Percentiles rank a stretch among this genome's conserved stretches.
Conservation (phyloP, 371 early-diverging fungal genomes). For the Mucor sp. region DNA sequence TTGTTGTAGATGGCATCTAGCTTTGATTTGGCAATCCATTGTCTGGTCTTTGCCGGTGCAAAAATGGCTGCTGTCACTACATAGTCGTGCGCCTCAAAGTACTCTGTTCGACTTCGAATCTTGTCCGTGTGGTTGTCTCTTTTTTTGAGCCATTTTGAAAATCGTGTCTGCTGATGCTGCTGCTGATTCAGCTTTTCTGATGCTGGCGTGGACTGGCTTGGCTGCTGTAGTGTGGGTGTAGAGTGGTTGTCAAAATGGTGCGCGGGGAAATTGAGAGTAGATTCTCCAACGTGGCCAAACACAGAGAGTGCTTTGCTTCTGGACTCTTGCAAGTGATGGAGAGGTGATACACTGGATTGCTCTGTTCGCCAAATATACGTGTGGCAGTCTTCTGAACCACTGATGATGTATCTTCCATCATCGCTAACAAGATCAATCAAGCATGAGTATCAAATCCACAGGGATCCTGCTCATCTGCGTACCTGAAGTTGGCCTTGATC, state of each 20-base stretch:
- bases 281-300: conserved; percentile 17
- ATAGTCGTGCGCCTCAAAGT: conserved; percentile 52
- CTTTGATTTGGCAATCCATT: conserved; percentile 48
- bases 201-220: neutral
- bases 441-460: neutral
- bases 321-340: conserved; percentile 16
- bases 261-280: neutral
- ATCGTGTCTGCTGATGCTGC: conserved; percentile 9
- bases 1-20: conserved; percentile 45
- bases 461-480: neutral
- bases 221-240: neutral
- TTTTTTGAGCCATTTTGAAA: conserved; percentile 29
- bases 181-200: neutral
- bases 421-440: conserved; percentile 35
- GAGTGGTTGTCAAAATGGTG: conserved; percentile 1
- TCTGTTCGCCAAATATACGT: conserved; percentile 78
- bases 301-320: conserved; percentile 15
- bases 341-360: conserved; percentile 26
- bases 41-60: conserved; percentile 62
- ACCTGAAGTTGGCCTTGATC: conserved; percentile 75
- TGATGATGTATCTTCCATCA: conserved; percentile 78
- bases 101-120: conserved; percentile 30
- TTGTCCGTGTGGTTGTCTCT: conserved; percentile 14
- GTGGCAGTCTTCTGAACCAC: conserved; percentile 79
- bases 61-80: conserved; percentile 64